phyloP scores from a whole-genome alignment of 2,329 filamentous ascomycete genomes.

The Juglanconis oblonga region DNA sequence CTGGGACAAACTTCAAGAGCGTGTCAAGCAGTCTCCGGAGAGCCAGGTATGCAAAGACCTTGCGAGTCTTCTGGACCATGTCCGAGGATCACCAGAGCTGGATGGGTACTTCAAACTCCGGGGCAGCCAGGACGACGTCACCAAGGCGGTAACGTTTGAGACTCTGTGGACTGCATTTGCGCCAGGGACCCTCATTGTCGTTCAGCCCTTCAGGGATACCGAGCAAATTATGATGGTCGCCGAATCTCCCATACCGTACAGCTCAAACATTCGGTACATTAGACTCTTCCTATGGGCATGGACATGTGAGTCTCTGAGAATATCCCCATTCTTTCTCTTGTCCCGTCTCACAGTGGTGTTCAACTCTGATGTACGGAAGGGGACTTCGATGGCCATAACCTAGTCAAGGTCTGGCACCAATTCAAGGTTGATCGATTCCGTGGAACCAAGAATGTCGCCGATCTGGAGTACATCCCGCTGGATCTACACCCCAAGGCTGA shows the following conservation, averaged over 20 bases:
- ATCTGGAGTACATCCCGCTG: constrained; percentile 16
- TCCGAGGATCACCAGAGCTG: constrained; percentile 13
- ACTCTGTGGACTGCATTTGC: constrained; percentile 19
- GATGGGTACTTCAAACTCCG: constrained; percentile 19
- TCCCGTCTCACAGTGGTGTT: too few relatives aligned
- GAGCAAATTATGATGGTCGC: constrained; percentile 18
- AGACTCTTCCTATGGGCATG: constrained; percentile 7
- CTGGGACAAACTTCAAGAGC: constrained; percentile 17
- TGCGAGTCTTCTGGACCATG: constrained; percentile 10
- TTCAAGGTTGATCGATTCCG: constrained; percentile 16
- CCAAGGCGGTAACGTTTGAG: constrained; percentile 18
- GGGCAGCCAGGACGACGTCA: constrained; percentile 2
- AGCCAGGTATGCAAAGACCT: constrained; percentile 17
- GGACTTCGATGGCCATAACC: constrained; percentile 18
- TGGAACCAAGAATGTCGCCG: constrained; percentile 18
- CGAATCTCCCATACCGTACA: constrained; percentile 8
- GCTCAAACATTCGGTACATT: too few relatives aligned
- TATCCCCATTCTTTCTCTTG: too few relatives aligned
- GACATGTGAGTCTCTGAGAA: neutral
- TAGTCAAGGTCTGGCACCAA: constrained; percentile 15
- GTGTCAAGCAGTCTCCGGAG: constrained; percentile 10
- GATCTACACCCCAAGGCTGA: constrained; percentile 2
- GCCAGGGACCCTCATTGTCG: constrained; percentile 17
- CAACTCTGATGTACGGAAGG: too few relatives aligned
- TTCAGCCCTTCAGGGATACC: constrained; percentile 12